Conservation (phyloP, 2,329 filamentous ascomycete genomes). For the Cordyceps javanica region DNA sequence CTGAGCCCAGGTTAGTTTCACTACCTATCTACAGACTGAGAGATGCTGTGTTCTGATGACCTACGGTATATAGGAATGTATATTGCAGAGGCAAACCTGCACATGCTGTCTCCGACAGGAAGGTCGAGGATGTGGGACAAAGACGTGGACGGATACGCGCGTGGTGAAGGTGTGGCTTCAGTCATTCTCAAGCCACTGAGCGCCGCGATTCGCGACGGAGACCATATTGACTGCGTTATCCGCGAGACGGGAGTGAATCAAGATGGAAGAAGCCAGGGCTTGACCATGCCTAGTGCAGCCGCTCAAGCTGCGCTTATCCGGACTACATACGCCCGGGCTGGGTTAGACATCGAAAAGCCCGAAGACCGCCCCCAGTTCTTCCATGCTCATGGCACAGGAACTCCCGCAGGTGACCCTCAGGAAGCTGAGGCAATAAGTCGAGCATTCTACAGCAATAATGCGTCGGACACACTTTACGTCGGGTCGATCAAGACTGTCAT, state of each 20-base stretch:
- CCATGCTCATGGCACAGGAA: constrained; percentile 31
- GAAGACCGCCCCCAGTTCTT: constrained; percentile 33
- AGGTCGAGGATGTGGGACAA: constrained; percentile 33
- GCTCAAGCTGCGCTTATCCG: constrained; percentile 34
- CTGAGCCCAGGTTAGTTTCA: constrained; percentile 13
- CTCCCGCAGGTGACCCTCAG: constrained; percentile 39
- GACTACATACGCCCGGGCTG: constrained; percentile 29
- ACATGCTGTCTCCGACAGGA: constrained; percentile 34
- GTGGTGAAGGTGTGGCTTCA: constrained; percentile 44
- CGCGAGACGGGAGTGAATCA: constrained; percentile 41
- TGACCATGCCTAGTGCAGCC: constrained; percentile 45
- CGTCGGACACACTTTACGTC: constrained; percentile 22
- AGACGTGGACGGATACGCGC: constrained; percentile 42
- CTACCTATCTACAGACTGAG: too few species aligned
- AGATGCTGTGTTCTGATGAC: not conserved
- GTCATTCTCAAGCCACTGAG: constrained; percentile 41
- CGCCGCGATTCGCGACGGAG: constrained; percentile 41
- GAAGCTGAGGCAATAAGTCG: constrained; percentile 40
- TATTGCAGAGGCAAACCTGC: constrained; percentile 31
- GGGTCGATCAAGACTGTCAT: constrained; percentile 42
- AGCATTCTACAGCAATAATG: constrained; percentile 25
- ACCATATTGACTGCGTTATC: constrained; percentile 44
- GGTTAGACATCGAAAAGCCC: constrained; percentile 24
- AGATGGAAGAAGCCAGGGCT: constrained; percentile 47
- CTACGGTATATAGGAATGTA: not conserved